Evolutionary conservation across 1,284 basidiomycete species (phyloP).

Genomic region (Leccinum proliferum): DNA sequence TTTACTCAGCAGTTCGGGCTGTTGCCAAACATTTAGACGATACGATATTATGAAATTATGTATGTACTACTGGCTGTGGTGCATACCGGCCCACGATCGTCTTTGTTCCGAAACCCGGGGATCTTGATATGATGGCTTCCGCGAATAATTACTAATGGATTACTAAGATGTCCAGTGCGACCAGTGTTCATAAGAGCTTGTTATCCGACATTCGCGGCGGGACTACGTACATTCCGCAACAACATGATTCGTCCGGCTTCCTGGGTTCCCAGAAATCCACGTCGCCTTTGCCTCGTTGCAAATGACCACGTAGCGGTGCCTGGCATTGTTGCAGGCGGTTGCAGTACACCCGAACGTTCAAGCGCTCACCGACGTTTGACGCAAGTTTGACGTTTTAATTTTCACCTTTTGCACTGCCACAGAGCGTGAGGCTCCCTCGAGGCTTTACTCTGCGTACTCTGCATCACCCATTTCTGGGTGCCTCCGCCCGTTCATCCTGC

Average conservation of each 20-base stretch:
- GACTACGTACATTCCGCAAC: not conserved
- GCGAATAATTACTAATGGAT: not conserved
- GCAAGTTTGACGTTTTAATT: not conserved
- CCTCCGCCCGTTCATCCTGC: not conserved
- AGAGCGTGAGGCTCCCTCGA: slow-evolving; percentile 24
- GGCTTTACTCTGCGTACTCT: slow-evolving; percentile 11
- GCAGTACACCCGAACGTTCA: slow-evolving; percentile 2
- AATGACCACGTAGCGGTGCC: slow-evolving; percentile 10
- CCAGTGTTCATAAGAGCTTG: not conserved
- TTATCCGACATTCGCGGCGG: not conserved
- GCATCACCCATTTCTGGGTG: not conserved
- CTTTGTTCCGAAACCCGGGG: not conserved
- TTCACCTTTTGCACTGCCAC: slow-evolving; percentile 19
- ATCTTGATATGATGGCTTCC: not conserved
- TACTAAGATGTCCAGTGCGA: not conserved
- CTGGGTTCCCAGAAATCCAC: slow-evolving; percentile 6
- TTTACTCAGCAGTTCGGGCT: not conserved
- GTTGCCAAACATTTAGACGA: not conserved
- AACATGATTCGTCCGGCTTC: slow-evolving; percentile 7
- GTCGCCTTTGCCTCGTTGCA: slow-evolving; percentile 18
- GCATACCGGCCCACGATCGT: not conserved
- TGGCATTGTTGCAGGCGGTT: slow-evolving; percentile 12
- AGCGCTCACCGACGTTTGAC: slow-evolving; percentile 8
- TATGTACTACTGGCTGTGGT: not conserved
- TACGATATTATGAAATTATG: not conserved